These are phyloP conservation scores for Nannizzia gypsea DNA, from an alignment of 2,329 filamentous ascomycete species.

Conservation along the genomic window DNA sequence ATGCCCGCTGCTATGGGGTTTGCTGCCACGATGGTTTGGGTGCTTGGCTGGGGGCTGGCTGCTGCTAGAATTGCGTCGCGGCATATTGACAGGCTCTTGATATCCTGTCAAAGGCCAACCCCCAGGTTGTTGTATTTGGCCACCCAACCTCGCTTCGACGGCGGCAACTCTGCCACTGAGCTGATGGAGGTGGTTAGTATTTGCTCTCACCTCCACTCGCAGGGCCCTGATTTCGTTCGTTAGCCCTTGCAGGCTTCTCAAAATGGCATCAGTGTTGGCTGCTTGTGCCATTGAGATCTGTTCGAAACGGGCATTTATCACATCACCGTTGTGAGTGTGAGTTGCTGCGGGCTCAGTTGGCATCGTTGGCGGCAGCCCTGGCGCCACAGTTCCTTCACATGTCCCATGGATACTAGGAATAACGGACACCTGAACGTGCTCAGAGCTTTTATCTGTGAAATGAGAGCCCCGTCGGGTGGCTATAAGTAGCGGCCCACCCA, in stretches of 20 bases:
- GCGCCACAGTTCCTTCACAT: not conserved
- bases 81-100: not conserved
- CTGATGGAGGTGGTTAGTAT: not conserved
- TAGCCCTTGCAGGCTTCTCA: not conserved
- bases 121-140: not conserved
- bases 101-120: not conserved
- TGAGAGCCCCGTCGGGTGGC: slow-evolving; percentile 11
- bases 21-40: not conserved
- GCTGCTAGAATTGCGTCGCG: not conserved
- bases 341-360: slow-evolving; percentile 1
- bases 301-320: not conserved
- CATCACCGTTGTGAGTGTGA: not conserved
- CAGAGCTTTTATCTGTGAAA: slow-evolving; percentile 8
- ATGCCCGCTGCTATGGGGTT: not conserved
- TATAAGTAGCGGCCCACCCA: slow-evolving; percentile 10
- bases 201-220: not conserved
- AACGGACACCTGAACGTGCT: slow-evolving; percentile 5
- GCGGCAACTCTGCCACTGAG: slow-evolving; percentile 5
- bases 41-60: not conserved
- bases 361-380: not conserved
- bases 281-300: not conserved
- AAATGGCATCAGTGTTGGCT: not conserved
- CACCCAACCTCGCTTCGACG: slow-evolving; percentile 2
- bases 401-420: slow-evolving; percentile 13
- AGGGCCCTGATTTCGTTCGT: not conserved